Conservation (phyloP, 139 green algal genomes). For the Nannochloris sp. region DNA sequence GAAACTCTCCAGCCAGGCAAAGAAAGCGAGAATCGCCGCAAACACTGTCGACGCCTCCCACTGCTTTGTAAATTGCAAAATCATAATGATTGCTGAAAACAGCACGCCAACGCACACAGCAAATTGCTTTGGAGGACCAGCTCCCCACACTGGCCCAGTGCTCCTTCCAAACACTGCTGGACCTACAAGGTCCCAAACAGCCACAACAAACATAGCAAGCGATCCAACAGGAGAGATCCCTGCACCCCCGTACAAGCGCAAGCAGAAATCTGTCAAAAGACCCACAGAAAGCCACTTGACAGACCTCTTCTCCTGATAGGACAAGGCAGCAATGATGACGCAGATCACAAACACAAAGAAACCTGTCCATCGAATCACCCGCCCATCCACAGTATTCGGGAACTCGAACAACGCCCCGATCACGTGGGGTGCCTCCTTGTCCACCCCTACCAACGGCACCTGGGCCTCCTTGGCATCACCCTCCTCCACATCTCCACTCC, state of each 20-base stretch:
- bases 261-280: slow-evolving; percentile 23
- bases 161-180: background rate
- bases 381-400: slow-evolving; percentile 31
- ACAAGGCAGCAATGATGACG: slow-evolving; percentile 19
- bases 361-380: slow-evolving; percentile 22
- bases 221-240: slow-evolving; percentile 28
- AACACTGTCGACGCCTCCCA: slow-evolving; percentile 16
- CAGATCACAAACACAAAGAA: slow-evolving; percentile 24
- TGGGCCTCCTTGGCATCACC: background rate
- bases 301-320: slow-evolving; percentile 13
- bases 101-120: slow-evolving; percentile 17
- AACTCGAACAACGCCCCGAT: slow-evolving; percentile 33
- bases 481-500: background rate
- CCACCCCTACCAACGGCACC: slow-evolving; percentile 4
- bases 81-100: slow-evolving; percentile 15
- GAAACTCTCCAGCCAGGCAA: slow-evolving; percentile 29
- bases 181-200: slow-evolving; percentile 25
- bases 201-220: slow-evolving; percentile 12
- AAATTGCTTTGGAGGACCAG: slow-evolving; percentile 49
- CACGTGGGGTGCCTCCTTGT: slow-evolving; percentile 9
- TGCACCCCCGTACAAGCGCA: slow-evolving; percentile 22
- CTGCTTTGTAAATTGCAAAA: slow-evolving; percentile 18
- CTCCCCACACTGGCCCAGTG: slow-evolving; percentile 14
- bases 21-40: slow-evolving; percentile 11
- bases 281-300: slow-evolving; percentile 22